Evolutionary conservation across 345 rosid species (phyloP), one percentile per base, ranked within the genome.

Genomic region (Schrenkiella parvula): DNA sequence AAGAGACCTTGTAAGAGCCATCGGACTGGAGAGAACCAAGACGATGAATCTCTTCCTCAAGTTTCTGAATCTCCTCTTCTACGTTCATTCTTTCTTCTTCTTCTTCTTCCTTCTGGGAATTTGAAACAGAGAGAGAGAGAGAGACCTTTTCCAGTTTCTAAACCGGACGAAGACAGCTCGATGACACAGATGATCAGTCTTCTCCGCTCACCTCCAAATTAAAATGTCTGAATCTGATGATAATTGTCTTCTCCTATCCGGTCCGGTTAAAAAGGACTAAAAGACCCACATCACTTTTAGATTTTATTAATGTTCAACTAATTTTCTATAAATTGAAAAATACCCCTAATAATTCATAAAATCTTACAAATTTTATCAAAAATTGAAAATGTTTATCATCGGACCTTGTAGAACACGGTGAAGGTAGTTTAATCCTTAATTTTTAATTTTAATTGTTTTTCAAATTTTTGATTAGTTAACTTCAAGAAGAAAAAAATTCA

Each of bases 11-110:
- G 86, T 82, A 93, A 70, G 98, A 91, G 42, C 96, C 98, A 88
- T 91, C 97, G 15, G 89, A 66, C 58, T 86, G 93, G 74, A 72
- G 64, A 71, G 78, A 82, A 61, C 97, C 97, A 11, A 89, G 88
- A 78, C 97, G 84, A 31, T 83, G 86, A 74, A 91, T 91, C 83
- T 91, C 98, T 68, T 86, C 93, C 74, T 83, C 86, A 66, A 93
- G 95, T 66, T 89, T 80, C 76, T 70, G 84, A 9, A 91, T 86
- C 80, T 93, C 98, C 78, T 91, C 97, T 46, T 85, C 97, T 43
- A 93, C 96, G 72, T 89, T 91, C 98, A 93, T 77, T 72, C 68
- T 76, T 51, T 12, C 14, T 23, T 48, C 53, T 23, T 48, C 53
- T 52, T 50, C 26, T 26, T 66, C 46, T 44, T n/a, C 50, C 51